A percentile compares a stretch with the other conserved stretches of the same genome.
Conservation (phyloP, 169 alveolate genomes). For the Perkinsus marinus region DNA sequence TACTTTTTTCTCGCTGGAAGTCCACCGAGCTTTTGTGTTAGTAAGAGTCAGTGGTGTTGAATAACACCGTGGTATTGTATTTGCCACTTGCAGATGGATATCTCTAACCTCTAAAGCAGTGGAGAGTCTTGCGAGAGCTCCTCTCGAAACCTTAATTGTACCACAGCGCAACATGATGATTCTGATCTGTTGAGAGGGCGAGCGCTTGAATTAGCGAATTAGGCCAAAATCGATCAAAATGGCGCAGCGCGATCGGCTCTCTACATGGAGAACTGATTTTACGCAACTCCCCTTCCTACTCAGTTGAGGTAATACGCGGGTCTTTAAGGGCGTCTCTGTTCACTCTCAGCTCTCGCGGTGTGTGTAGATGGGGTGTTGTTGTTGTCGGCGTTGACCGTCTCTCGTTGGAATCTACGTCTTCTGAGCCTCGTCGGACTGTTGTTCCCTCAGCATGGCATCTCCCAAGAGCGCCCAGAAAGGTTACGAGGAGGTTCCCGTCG, state of each 20-base stretch:
- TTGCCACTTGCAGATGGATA: neutral
- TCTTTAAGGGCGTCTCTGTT: no score
- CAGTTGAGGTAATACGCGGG: neutral
- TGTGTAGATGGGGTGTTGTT: no score
- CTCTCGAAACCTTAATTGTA: neutral
- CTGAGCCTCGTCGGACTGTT: neutral
- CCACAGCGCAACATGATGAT: neutral
- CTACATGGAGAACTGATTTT: neutral
- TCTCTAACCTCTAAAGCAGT: neutral
- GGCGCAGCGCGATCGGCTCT: neutral
- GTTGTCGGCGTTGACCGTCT: neutral
- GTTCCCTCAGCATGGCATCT: neutral
- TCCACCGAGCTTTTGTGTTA: no score
- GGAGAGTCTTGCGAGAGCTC: no score
- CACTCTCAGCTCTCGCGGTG: no score
- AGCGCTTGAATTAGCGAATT: neutral
- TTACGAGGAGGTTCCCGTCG: constrained; percentile 14
- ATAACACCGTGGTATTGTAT: neutral
- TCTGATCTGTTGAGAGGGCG: neutral
- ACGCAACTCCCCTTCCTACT: neutral
- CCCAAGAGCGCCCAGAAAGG: neutral
- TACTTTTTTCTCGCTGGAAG: neutral
- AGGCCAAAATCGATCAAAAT: neutral
- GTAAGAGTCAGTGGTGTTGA: no score
- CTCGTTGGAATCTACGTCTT: neutral